Conservation (phyloP, 106 monocot species). For the Phalaenopsis aphrodite region DNA sequence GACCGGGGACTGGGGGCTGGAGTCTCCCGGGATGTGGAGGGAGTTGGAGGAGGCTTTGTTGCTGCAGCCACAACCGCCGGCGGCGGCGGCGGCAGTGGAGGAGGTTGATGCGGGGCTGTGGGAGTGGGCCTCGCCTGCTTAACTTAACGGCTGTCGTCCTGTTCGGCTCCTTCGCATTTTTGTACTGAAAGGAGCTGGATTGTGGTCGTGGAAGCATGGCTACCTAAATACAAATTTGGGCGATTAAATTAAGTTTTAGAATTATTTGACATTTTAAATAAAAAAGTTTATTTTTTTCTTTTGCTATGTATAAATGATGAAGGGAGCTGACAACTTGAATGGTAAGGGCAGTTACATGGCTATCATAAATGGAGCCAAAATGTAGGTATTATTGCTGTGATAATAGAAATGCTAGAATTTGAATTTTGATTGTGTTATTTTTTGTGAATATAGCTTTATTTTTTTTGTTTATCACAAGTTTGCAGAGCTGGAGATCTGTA, state of each 20-base stretch:
- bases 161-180: neutral
- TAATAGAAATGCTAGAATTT: neutral
- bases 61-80: conserved; percentile 32
- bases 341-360: neutral
- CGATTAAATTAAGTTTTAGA: neutral
- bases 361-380: neutral
- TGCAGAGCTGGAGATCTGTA: neutral
- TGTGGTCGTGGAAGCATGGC: neutral
- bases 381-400: neutral
- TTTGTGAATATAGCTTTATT: neutral
- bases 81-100: neutral
- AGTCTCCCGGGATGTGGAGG: conserved; percentile 70
- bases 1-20: conserved; percentile 18
- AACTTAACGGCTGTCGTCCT: neutral
- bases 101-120: neutral
- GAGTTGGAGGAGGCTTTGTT: conserved; percentile 76
- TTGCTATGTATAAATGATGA: neutral
- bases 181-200: neutral
- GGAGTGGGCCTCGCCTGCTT: neutral
- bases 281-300: neutral
- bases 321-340: neutral
- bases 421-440: neutral
- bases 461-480: neutral
- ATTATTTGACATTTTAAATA: neutral
- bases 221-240: neutral